Evolutionary conservation across 129 eudicot species (phyloP).

Genomic region (Solidago caesia): DNA sequence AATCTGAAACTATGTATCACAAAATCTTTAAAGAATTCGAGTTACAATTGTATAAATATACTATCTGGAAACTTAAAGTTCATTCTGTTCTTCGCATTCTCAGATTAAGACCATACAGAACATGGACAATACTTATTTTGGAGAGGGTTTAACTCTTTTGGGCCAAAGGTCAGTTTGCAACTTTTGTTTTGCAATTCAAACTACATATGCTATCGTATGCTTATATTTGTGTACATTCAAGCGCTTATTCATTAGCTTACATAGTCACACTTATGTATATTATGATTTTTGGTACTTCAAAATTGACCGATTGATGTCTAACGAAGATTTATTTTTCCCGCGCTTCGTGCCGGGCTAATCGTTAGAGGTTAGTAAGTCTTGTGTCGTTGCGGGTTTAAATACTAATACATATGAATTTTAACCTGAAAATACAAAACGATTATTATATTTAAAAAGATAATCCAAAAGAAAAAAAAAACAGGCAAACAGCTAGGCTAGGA

Average conservation of each 20-base stretch:
- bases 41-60: slow-evolving; percentile 4
- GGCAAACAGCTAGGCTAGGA: too few relatives aligned
- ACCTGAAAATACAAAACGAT: too few relatives aligned
- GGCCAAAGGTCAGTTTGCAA: slow-evolving; percentile 57
- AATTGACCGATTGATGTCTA: slow-evolving; percentile 4
- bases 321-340: not conserved
- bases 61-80: slow-evolving; percentile 5
- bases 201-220: not conserved
- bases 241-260: not conserved
- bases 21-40: not conserved
- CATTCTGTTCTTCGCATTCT: slow-evolving; percentile 25
- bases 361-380: too few relatives aligned
- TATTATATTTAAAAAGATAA: too few relatives aligned
- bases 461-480: too few relatives aligned
- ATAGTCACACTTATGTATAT: not conserved
- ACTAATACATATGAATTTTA: too few relatives aligned
- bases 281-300: slow-evolving; percentile 4
- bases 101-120: slow-evolving; percentile 60
- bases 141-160: slow-evolving; percentile 91
- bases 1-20: slow-evolving; percentile 3
- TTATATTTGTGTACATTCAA: slow-evolving; percentile 10
- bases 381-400: too few relatives aligned
- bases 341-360: too few relatives aligned
- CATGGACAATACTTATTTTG: slow-evolving; percentile 61
- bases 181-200: slow-evolving; percentile 10